Base-by-base conservation (phyloP, 208 protist genomes). In the Acanthamoeba triangularis region DNA sequence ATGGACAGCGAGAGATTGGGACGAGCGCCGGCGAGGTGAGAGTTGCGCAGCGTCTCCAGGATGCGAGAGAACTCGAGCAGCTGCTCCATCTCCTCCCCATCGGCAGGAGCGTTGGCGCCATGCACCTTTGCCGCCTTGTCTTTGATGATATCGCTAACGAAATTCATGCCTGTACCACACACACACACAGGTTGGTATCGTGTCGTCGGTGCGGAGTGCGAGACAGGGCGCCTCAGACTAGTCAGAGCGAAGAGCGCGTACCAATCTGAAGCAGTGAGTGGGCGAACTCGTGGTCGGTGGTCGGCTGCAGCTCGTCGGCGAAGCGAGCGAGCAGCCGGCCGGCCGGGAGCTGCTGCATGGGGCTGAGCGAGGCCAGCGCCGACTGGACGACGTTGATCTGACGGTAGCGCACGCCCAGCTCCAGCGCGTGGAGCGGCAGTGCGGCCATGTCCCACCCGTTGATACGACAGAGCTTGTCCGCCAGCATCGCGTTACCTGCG, bases 391-490 rank as follows among this genome's bases (percentile, higher is more conserved):
- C 72, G 33, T 82, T 82, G 23, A 94, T 23, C 47, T 94, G 90
- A 3, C 90, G 63, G 44, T 94, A 94, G 16, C 87, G 37, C 35
- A 94, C n/a, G 30, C 90, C 90, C 54, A 94, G 84, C n/a, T 94
- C 44, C 18, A 94, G 90, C 16, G 90, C 90, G 52, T 94, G 61
- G 23, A 94, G 61, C 5, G 30, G 90, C 20, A 94, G 49, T 4
- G 90, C 44, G 5, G 28, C 35, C n/a, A 35, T 47, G 67, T 94
- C 90, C 90, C 63, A 94, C 18, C 67, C 67, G 54, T 94, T 94
- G 30, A 94, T 35, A 8, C n/a, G 18, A 30, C 90, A 94, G 18
- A 94, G 54, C 30, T 94, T 35, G 44, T 94, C 90, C 25, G 90
- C 90, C 72, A 82, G 16, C 18, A 37, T 18, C n/a, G 90, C 69